phyloP scores from a whole-genome alignment of 371 early-diverging fungal genomes.

The Mucor lusitanicus region DNA sequence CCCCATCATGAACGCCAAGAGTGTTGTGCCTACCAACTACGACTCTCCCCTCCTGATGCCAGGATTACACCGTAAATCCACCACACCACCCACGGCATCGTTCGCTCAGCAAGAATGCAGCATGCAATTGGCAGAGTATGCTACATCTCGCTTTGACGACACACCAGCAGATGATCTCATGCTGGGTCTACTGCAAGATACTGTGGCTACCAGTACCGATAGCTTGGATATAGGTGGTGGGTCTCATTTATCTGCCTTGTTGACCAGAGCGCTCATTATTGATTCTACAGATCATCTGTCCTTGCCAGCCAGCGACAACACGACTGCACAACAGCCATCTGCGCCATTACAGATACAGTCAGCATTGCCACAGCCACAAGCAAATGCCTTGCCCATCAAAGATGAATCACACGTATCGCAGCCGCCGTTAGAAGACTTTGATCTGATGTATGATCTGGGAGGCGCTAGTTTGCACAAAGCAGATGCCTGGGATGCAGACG shows the following conservation, averaged over 20 bases:
- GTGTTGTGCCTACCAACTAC: slow-evolving; percentile 2
- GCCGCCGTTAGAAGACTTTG: not conserved
- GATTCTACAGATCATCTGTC: not conserved
- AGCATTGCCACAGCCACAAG: not conserved
- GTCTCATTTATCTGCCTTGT: slow-evolving; percentile 1
- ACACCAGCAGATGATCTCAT: too few species aligned
- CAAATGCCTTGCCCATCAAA: not conserved
- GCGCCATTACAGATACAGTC: not conserved
- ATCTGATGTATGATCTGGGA: not conserved
- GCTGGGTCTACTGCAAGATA: not conserved
- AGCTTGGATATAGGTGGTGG: not conserved
- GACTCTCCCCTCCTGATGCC: not conserved
- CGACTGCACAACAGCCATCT: not conserved
- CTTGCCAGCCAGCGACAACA: not conserved
- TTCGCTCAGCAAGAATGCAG: not conserved
- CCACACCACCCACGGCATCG: not conserved
- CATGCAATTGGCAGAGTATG: slow-evolving; percentile 4
- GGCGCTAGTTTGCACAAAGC: not conserved
- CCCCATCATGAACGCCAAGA: slow-evolving; percentile 36
- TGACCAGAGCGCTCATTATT: not conserved
- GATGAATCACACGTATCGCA: not conserved
- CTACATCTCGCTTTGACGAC: not conserved
- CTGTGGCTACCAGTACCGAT: not conserved
- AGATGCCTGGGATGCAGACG: not conserved
- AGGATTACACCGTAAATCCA: not conserved